phyloP scores from a whole-genome alignment of 2,329 filamentous ascomycete species.

The Lecanoromycetidae sp. region DNA sequence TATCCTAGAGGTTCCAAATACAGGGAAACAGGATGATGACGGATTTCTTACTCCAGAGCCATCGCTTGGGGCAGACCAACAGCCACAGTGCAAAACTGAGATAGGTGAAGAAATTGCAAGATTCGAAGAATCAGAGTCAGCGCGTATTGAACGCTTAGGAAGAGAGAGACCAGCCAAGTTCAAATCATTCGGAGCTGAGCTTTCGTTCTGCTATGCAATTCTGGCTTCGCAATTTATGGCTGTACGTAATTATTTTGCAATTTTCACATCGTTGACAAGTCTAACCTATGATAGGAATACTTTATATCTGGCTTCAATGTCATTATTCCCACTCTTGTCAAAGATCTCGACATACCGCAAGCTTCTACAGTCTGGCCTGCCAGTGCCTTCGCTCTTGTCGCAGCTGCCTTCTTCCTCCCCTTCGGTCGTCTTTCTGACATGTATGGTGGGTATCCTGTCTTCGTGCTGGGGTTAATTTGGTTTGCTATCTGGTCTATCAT shows the following conservation, averaged over 20 bases:
- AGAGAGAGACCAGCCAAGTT: constrained; percentile 44
- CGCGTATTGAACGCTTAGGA: constrained; percentile 46
- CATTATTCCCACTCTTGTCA: constrained; percentile 53
- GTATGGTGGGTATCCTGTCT: constrained; percentile 51
- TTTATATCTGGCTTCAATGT: constrained; percentile 64
- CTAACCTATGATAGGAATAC: constrained; percentile 44
- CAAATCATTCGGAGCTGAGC: constrained; percentile 11
- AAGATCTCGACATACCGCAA: constrained; percentile 52
- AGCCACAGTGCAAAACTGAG: background rate
- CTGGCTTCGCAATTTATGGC: constrained; percentile 52
- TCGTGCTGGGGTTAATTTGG: constrained; percentile 52
- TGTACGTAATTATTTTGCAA: constrained; percentile 27
- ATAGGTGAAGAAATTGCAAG: background rate
- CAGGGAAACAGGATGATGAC: no score
- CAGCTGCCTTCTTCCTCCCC: constrained; percentile 37
- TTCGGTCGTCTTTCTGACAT: constrained; percentile 49
- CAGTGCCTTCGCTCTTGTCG: constrained; percentile 39
- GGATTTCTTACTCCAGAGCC: no score
- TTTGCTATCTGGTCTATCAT: constrained; percentile 57
- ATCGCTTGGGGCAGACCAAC: no score
- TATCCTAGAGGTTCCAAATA: no score
- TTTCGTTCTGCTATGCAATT: constrained; percentile 27
- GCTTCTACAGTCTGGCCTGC: constrained; percentile 47
- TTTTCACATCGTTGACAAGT: background rate
- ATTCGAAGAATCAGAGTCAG: constrained; percentile 6